Conservation (phyloP, 305 asterid genomes). For the Lippia alba region DNA sequence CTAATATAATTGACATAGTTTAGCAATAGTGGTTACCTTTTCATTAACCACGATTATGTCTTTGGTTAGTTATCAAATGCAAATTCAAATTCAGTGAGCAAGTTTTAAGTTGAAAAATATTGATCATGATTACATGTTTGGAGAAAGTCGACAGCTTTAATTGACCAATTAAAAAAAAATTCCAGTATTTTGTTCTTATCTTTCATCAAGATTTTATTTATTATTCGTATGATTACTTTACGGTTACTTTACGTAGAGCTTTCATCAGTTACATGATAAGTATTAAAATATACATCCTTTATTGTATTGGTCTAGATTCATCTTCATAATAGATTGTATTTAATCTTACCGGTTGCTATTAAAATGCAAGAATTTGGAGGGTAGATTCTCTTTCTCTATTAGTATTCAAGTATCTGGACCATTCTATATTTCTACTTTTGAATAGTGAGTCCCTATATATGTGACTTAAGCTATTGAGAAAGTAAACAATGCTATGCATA, state of each 20-base stretch:
- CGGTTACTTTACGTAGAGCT: no score
- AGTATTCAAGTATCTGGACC: constrained; percentile 1
- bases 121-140: constrained; percentile 5
- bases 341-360: not conserved
- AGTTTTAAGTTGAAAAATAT: not conserved
- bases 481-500: not conserved
- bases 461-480: not conserved
- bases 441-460: constrained; percentile 15
- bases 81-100: not conserved
- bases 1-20: not conserved
- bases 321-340: no score
- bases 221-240: no score
- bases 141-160: not conserved
- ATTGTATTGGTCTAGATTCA: no score
- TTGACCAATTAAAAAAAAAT: no score
- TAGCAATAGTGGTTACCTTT: not conserved
- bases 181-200: no score
- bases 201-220: not conserved
- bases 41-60: not conserved
- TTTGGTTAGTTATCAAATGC: not conserved
- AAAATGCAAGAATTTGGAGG: not conserved
- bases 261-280: no score
- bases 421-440: constrained; percentile 7
- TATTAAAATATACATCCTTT: no score
- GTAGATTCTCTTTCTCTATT: not conserved